phyloP scores from a whole-genome alignment of 2,329 filamentous ascomycete genomes.

The Venturia pyrina region DNA sequence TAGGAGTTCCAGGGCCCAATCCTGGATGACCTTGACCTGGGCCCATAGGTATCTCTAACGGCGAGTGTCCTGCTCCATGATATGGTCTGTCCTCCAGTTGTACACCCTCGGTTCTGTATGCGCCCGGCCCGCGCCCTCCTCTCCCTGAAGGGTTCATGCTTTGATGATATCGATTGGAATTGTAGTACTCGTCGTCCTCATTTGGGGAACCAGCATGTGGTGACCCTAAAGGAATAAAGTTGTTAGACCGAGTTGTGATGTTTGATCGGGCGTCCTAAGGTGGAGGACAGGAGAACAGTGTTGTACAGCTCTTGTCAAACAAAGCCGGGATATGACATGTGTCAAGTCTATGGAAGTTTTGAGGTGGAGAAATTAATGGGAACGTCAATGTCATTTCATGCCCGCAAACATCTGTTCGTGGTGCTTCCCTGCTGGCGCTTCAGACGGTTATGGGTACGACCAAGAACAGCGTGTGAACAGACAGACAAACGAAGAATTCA shows the following conservation, averaged over 20 bases:
- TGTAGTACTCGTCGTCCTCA: constrained; percentile 29
- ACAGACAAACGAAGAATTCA: constrained; percentile 13
- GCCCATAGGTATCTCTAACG: constrained; percentile 61
- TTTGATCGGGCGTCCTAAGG: neutral
- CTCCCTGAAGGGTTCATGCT: constrained; percentile 40
- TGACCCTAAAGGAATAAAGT: neutral
- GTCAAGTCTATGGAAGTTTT: neutral
- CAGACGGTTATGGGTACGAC: constrained; percentile 11
- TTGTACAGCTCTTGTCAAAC: neutral
- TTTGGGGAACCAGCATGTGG: constrained; percentile 31
- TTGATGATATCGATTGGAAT: constrained; percentile 19
- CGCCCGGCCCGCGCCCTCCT: constrained; percentile 53
- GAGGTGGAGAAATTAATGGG: neutral
- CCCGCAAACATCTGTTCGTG: neutral
- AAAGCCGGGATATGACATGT: neutral
- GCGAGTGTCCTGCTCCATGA: constrained; percentile 35
- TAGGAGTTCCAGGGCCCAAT: constrained; percentile 43
- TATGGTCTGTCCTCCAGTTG: constrained; percentile 74
- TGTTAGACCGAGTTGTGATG: neutral
- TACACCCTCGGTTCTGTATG: constrained; percentile 65
- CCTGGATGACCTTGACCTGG: constrained; percentile 31
- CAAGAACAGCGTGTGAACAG: constrained; percentile 1
- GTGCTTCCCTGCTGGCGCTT: neutral
- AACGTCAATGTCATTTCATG: neutral
- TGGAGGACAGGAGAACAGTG: neutral